Evolutionary conservation across 2,329 filamentous ascomycete genomes (phyloP), one percentile per base, ranked within the genome.

Genomic region (Alternaria alternata): DNA sequence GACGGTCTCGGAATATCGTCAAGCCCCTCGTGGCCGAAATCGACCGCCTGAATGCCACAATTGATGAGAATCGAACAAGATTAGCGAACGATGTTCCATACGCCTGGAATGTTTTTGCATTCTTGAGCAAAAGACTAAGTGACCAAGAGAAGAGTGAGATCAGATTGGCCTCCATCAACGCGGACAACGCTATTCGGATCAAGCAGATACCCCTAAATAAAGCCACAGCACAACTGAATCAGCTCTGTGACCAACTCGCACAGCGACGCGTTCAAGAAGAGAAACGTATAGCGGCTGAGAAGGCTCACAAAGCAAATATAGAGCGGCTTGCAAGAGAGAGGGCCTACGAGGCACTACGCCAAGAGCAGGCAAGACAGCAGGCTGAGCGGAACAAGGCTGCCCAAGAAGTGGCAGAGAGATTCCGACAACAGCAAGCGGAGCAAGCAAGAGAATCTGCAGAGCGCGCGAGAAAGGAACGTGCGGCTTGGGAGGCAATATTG

Each of bases 61-160:
- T 59, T 11, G 7, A 11, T 7, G 20, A 5, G 0, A 26, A 49
- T 12, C 46, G 20, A 7, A 7, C 7, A 12, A 36, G 12, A 11
- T 4, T 36, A 2, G 32, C 46, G 16, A 44, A 22, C 3, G 44
- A 57, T 44, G 26, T 51, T 22, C 54, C 54, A 12, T 51, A 57
- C 24, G 14, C 34, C 44, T 51, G 47, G 47, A 57, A 51, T n/a
- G 16, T 47, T 7, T 57, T 52, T 20, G 12, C 38, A 51, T 57
- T 26, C 8, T 34, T 58, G 20, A 43, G 24, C 3, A 36, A 42
- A 4, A 22, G 49, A 43, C 30, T 59, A 18, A 54, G 48, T n/a
- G 56, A 54, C 3, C 12, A 53, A 16, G 56, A 59, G 34, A 59
- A 54, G 56, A 38, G 14, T 22, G 56, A 43, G 14, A 30, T 54